Percentiles rank a stretch among this genome's conserved stretches.
These are phyloP conservation scores for Vigna angularis DNA, from an alignment of 306 rosid genomes.

Conservation along the genomic window DNA sequence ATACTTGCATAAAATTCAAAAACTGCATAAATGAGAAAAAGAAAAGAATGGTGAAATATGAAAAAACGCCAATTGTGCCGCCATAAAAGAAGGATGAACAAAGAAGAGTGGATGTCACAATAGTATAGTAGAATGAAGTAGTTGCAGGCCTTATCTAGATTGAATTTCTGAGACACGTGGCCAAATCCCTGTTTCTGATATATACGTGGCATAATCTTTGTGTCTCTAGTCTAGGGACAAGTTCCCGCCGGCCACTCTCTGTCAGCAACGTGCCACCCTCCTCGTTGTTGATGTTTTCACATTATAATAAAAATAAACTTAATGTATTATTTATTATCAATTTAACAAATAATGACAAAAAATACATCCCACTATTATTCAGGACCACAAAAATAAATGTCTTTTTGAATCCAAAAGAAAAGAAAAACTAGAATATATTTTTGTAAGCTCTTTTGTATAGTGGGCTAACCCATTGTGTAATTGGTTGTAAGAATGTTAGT, in stretches of 20 bases:
- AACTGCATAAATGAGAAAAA: no score
- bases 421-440: background rate
- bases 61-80: background rate
- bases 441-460: no score
- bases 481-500: background rate
- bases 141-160: constrained; percentile 35
- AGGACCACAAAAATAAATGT: background rate
- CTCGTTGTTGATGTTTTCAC: constrained; percentile 29
- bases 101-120: no score
- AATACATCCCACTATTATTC: no score
- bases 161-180: constrained; percentile 4
- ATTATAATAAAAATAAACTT: background rate
- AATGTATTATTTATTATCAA: background rate
- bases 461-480: no score
- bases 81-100: background rate
- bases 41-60: no score
- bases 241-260: constrained; percentile 35
- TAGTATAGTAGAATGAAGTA: background rate
- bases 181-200: background rate
- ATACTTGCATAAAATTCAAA: no score
- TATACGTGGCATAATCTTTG: constrained; percentile 37
- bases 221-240: background rate
- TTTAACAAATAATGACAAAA: background rate
- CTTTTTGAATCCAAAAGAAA: background rate
- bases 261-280: constrained; percentile 47